These are phyloP conservation scores for Salix caprea DNA, from an alignment of 345 rosid genomes.

Conservation along the genomic window DNA sequence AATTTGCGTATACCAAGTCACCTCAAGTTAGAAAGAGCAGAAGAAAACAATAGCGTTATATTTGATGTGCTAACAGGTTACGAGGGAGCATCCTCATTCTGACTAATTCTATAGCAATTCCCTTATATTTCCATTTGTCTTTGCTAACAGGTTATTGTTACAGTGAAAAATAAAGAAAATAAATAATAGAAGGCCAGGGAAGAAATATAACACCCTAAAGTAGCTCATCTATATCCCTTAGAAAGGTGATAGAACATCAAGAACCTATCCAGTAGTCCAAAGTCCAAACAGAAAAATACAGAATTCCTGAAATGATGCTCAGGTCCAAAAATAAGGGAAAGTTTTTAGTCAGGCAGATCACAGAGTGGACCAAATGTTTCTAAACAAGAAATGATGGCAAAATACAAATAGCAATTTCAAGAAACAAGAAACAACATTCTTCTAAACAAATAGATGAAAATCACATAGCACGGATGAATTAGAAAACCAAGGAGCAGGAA, in stretches of 20 bases:
- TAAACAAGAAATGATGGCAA: not conserved
- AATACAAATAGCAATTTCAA: not conserved
- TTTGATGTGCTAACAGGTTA: too few relatives aligned
- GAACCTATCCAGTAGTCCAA: not conserved
- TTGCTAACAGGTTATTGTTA: not conserved
- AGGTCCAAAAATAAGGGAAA: not conserved
- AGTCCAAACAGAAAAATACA: not conserved
- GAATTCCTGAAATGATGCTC: not conserved
- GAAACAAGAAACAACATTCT: not conserved
- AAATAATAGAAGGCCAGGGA: not conserved
- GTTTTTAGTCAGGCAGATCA: not conserved
- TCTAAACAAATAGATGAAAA: not conserved
- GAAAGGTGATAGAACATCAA: not conserved
- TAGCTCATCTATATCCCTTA: not conserved
- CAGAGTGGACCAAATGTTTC: not conserved
- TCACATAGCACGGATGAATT: not conserved
- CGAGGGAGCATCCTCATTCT: not conserved
- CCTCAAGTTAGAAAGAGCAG: not conserved
- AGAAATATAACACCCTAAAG: not conserved
- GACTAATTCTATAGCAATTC: not conserved
- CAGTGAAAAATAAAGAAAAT: not conserved
- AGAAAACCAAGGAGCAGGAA: not conserved
- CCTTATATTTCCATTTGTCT: not conserved
- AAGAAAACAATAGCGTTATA: not conserved
- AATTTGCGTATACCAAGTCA: not conserved